Conservation (phyloP, 768 basidiomycete genomes). For the Lentinus brumalis region DNA sequence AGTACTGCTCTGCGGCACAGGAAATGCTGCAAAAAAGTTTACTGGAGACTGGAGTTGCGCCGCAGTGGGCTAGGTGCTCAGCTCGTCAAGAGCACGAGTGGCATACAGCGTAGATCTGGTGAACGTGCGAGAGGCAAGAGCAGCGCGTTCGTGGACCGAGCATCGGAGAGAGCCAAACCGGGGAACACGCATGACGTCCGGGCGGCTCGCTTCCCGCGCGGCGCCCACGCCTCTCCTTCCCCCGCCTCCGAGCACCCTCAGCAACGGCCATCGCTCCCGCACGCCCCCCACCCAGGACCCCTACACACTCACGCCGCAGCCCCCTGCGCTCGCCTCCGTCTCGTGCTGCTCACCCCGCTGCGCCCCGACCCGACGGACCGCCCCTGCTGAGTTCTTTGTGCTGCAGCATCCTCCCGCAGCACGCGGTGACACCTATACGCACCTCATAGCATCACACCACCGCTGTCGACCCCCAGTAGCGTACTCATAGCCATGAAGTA, state of each 20-base stretch:
- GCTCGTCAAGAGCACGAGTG: no score
- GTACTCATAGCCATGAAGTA: slow-evolving; percentile 69
- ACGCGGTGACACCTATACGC: slow-evolving; percentile 1
- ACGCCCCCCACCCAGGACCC: background rate
- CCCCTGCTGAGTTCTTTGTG: background rate
- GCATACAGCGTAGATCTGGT: no score
- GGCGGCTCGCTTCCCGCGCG: background rate
- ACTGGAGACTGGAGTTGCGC: no score
- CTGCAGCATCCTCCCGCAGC: background rate
- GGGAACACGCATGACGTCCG: background rate
- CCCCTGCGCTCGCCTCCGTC: background rate
- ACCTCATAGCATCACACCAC: background rate
- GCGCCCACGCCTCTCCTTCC: background rate
- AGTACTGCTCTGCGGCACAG: no score
- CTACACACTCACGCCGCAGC: background rate
- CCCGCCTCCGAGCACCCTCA: background rate
- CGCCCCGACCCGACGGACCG: background rate
- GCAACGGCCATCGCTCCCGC: background rate
- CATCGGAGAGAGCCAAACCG: slow-evolving; percentile 3
- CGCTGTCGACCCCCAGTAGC: background rate
- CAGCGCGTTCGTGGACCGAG: background rate
- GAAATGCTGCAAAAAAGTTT: no score
- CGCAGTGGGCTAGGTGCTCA: no score
- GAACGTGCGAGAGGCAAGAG: background rate
- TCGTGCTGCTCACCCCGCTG: background rate